Evolutionary conservation across 139 green algal species (phyloP), one percentile per base, ranked within the genome.

Genomic region (Picochlorum costavermella): DNA sequence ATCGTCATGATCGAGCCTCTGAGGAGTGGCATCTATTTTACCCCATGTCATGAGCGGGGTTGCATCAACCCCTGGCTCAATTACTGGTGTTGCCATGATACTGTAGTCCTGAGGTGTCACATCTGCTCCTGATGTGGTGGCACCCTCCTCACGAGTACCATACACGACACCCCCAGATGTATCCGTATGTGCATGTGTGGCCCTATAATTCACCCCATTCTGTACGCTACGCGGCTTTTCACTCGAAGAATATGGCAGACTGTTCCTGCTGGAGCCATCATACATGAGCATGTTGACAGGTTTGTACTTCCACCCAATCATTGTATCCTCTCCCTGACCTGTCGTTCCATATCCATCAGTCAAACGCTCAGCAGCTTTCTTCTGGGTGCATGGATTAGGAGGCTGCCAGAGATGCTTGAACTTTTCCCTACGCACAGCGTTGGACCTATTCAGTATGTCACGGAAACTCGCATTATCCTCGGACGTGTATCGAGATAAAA

Each of bases 1-100:
- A 56, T 70, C 33, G 36, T 72, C 70, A 28, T 77, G 64, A 6
- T 77, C 64, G 6, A 78, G 63, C 10, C 88, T 71, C 68, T 92
- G 61, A 5, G 88, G 88, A 16, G 88, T 95, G 68, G 60, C 74
- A 23, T 70, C 82, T 17, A 95, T 80, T 50, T 94, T 84, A 17
- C 88, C 88, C 88, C 88, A 95, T 3, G 88, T 95, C 77, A 95
- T 89, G 14, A 95, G 64, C 2, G 87, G 88, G 1, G 80, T 87
- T 40, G 62, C 70, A 5, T 73, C 82, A n/a, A 68, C 72, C 31
- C 56, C 67, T 10, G 74, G 80, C 4, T 69, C 71, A n/a, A 80
- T 74, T 29, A 58, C 57, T 2, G 80, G 82, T 2, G 80, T 86
- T 3, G 75, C 70, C 46, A 86, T 29, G 6, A 75, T 48, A 37